Evolutionary conservation across 2,329 filamentous ascomycete genomes (phyloP), one percentile per base, ranked within the genome.

Genomic region (Ophiostoma quercus): DNA sequence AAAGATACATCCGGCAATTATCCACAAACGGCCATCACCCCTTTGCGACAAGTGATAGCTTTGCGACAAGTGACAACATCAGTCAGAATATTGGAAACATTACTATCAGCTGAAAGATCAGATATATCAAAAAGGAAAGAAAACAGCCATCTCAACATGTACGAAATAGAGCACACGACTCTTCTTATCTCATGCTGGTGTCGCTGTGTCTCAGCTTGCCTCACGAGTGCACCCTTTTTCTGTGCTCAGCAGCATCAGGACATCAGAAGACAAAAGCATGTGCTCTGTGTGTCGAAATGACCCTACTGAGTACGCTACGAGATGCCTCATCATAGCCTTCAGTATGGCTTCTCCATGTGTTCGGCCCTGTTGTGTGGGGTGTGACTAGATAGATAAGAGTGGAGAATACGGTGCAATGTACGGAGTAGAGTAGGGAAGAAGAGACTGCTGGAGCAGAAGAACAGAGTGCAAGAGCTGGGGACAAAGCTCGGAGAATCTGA

Each of bases 311-410:
- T 51, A 8, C 19, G 16, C 47, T 51, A 51, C 39, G 11, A 41
- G 51, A n/a, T 57, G 51, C 47, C 47, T 51, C 47, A 16, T 51
- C 47, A 51, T 51, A 22, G 47, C 47, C 47, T 51, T 29, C 57
- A 34, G 34, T 34, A 34, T 34, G 34, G 9, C 41, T 47, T 43
- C 37, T 25, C 65, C 47, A 39, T 57, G 8, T 43, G 54, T 62
- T 54, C 60, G 37, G 41, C 34, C 32, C 51, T 47, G 39, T 62
- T 70, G n/a, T 67, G 66, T 67, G 69, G 66, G 57, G 69, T 54
- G 66, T 6, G 19, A n/a, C 68, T 67, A 67, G 47, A 60, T 25
- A 69, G 69, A 65, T 70, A 67, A 65, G 66, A 57, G 66, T 37
- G 60, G 60, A 2, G 60, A 4, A 3, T 34, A 11, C 29, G 34